A percentile compares a stretch with the other conserved stretches of the same genome.
phyloP scores from a whole-genome alignment of 306 rosid species.

The Prinsepia uniflora region DNA sequence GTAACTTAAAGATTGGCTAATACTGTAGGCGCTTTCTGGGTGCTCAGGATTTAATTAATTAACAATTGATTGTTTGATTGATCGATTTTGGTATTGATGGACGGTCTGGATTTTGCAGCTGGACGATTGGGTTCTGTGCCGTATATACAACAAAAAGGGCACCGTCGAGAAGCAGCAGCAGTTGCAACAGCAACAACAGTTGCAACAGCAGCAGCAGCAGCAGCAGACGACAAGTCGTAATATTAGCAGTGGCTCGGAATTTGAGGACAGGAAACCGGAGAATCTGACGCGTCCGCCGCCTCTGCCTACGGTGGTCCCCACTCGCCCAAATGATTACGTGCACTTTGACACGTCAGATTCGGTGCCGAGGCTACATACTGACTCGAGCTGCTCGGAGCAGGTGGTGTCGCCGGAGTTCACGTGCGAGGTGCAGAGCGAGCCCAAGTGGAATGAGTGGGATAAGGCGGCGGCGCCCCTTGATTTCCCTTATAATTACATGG shows the following conservation, averaged over 20 bases:
- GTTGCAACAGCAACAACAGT: neutral
- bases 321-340: slow-evolving; percentile 40
- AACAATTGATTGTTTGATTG: neutral
- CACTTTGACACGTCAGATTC: slow-evolving; percentile 72
- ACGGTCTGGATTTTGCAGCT: slow-evolving; percentile 60
- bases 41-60: neutral
- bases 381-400: slow-evolving; percentile 93
- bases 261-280: slow-evolving; percentile 64
- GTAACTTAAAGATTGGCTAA: neutral
- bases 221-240: slow-evolving; percentile 4
- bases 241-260: slow-evolving; percentile 26
- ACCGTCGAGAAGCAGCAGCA: slow-evolving; percentile 36
- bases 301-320: neutral
- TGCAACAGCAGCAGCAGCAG: slow-evolving; percentile 3
- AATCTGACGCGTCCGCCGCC: slow-evolving; percentile 26
- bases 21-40: neutral
- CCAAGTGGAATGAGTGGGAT: slow-evolving; percentile 79
- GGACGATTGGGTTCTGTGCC: slow-evolving; percentile 96
- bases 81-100: slow-evolving; percentile 13
- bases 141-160: slow-evolving; percentile 93
- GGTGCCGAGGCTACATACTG: slow-evolving; percentile 77
- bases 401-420: slow-evolving; percentile 91
- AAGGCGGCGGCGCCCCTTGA: slow-evolving; percentile 41
- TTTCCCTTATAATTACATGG: slow-evolving; percentile 49
- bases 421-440: slow-evolving; percentile 90